These are phyloP conservation scores for Vitis hybrid DNA, from an alignment of 177 flowering plant species.

Conservation along the genomic window DNA sequence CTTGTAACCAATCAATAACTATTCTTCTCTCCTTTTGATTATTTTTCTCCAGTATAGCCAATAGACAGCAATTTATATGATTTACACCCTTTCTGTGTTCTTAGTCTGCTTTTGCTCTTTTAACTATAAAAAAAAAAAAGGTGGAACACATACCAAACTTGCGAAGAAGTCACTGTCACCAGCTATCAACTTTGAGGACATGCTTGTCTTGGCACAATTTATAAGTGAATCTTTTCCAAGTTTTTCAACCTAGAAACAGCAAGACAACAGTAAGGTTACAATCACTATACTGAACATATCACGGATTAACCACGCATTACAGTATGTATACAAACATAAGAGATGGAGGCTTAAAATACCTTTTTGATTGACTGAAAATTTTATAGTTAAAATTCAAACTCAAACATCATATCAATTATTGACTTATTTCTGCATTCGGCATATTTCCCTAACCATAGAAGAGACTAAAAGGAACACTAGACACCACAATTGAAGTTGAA, in stretches of 20 bases:
- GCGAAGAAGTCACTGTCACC: constrained; percentile 92
- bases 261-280: not conserved
- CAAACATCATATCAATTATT: not conserved
- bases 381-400: not conserved
- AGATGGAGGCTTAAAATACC: not conserved
- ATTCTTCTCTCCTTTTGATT: too few species aligned
- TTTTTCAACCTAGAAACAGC: constrained; percentile 71
- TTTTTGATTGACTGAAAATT: too few species aligned
- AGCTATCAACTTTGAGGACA: constrained; percentile 94
- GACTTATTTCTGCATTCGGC: not conserved
- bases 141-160: constrained; percentile 60
- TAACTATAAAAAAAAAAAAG: too few species aligned
- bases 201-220: constrained; percentile 98
- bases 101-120: too few species aligned
- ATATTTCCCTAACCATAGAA: not conserved
- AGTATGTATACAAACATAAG: not conserved
- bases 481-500: not conserved
- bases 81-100: too few species aligned
- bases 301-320: not conserved
- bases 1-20: too few species aligned
- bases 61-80: too few species aligned
- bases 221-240: constrained; percentile 87
- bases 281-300: not conserved
- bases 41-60: too few species aligned
- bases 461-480: not conserved